Conservation (phyloP, 225 moss, liverwort and hornwort species). For the Rhytidiadelphus loreus region DNA sequence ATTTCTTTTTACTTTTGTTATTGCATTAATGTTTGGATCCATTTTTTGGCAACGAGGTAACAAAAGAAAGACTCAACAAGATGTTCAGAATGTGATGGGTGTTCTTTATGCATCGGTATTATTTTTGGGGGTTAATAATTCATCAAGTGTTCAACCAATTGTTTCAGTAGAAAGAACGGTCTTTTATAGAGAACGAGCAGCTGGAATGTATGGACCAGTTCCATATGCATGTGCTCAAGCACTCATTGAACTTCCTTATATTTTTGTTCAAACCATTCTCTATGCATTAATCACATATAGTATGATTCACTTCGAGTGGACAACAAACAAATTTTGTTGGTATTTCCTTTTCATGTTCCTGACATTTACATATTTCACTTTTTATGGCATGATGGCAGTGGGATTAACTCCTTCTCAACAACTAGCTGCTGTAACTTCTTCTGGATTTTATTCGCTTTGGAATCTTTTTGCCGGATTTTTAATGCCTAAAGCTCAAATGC, state of each 20-base stretch:
- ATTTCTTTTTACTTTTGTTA: conserved; percentile 17
- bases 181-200: conserved; percentile 13
- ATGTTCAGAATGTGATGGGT: conserved; percentile 32
- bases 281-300: conserved; percentile 20
- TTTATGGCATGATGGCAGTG: conserved; percentile 36
- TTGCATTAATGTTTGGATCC: conserved; percentile 33
- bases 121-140: conserved; percentile 28
- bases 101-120: conserved; percentile 27
- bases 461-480: conserved; percentile 36
- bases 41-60: conserved; percentile 26
- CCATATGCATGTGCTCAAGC: conserved; percentile 31
- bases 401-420: conserved; percentile 29
- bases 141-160: conserved; percentile 31
- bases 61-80: conserved; percentile 20
- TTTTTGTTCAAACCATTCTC: conserved; percentile 23
- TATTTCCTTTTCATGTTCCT: conserved; percentile 35
- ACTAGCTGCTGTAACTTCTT: conserved; percentile 19
- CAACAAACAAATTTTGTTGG: conserved; percentile 9
- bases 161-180: conserved; percentile 10
- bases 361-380: conserved; percentile 30
- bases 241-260: conserved; percentile 28
- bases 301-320: conserved; percentile 42
- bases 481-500: conserved; percentile 34
- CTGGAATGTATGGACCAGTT: conserved; percentile 25
- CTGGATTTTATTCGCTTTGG: conserved; percentile 30